Evolutionary conservation across 164 flowering plant genomes (phyloP).

Genomic region (Echeveria elegans): DNA sequence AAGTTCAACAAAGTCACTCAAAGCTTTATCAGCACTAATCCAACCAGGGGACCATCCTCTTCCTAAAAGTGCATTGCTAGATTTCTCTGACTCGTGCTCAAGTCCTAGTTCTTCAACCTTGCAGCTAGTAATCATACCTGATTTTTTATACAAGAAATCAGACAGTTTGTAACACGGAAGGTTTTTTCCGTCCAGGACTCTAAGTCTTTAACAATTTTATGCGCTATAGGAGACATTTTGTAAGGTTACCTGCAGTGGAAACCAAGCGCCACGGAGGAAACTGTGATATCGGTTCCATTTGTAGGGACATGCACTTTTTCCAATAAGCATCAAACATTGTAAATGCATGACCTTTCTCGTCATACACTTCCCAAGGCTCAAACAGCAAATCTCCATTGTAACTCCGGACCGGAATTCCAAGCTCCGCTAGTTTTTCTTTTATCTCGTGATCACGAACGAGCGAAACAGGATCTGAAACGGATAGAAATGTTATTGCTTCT

Average conservation of each 20-base stretch:
- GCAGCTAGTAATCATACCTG: conserved; percentile 42
- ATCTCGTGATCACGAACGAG: conserved; percentile 79
- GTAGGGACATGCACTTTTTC: conserved; percentile 59
- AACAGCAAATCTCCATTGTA: conserved; percentile 70
- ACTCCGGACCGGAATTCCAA: conserved; percentile 63
- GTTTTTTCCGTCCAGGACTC: not conserved
- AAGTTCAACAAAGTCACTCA: conserved; percentile 47
- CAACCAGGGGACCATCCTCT: conserved; percentile 95
- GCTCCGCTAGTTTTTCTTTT: conserved; percentile 65
- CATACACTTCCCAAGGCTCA: conserved; percentile 89
- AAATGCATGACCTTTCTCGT: conserved; percentile 61
- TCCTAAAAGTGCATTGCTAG: conserved; percentile 77
- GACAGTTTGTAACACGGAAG: not conserved
- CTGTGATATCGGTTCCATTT: conserved; percentile 36
- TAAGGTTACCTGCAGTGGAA: conserved; percentile 40
- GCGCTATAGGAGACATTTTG: not conserved
- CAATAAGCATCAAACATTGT: conserved; percentile 73
- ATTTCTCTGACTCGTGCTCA: conserved; percentile 73
- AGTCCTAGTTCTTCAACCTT: conserved; percentile 75
- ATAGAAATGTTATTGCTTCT: not conserved
- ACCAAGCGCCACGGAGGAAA: conserved; percentile 63
- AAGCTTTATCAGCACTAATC: conserved; percentile 67
- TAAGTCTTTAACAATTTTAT: not conserved
- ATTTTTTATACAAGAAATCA: conserved; percentile 4
- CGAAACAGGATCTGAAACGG: conserved; percentile 68